A percentile compares a stretch with the other conserved stretches of the same genome.
Evolutionary conservation across 2,329 filamentous ascomycete genomes (phyloP).

Genomic region (Elsinoe batatas): DNA sequence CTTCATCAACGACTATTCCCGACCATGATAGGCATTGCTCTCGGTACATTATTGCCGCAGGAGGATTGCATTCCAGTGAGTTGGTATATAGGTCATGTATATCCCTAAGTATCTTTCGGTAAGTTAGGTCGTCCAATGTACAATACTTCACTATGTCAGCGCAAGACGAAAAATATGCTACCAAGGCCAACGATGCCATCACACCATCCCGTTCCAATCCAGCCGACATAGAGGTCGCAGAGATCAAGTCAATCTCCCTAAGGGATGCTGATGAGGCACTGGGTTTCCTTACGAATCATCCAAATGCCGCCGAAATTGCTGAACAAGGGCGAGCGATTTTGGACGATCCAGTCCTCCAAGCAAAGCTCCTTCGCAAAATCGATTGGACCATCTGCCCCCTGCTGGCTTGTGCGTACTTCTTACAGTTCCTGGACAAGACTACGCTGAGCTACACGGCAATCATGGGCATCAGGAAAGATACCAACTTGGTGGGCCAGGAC

Average conservation of each 20-base stretch:
- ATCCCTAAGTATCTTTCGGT: neutral
- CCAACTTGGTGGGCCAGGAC: conserved; percentile 23
- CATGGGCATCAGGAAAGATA: conserved; percentile 27
- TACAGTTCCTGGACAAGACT: conserved; percentile 30
- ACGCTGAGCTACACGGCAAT: conserved; percentile 27
- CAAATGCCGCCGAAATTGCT: conserved; percentile 22
- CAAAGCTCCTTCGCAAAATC: conserved; percentile 24
- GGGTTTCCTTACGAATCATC: conserved; percentile 27
- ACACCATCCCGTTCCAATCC: neutral
- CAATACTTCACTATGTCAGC: neutral
- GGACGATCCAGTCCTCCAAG: conserved; percentile 18
- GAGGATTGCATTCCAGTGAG: neutral
- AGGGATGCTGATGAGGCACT: conserved; percentile 30
- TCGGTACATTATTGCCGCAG: neutral
- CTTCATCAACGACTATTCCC: neutral
- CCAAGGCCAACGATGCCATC: neutral
- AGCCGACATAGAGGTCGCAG: neutral
- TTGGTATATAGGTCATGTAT: neutral
- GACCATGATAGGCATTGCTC: neutral
- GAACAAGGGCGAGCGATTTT: conserved; percentile 22
- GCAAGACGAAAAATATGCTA: neutral
- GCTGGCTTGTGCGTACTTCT: conserved; percentile 18
- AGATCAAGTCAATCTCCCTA: conserved; percentile 13
- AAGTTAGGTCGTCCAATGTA: neutral
- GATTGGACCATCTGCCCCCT: conserved; percentile 17